Evolutionary conservation across 192 early-diverging fungal species (phyloP).

Genomic region (Thamnidium elegans): DNA sequence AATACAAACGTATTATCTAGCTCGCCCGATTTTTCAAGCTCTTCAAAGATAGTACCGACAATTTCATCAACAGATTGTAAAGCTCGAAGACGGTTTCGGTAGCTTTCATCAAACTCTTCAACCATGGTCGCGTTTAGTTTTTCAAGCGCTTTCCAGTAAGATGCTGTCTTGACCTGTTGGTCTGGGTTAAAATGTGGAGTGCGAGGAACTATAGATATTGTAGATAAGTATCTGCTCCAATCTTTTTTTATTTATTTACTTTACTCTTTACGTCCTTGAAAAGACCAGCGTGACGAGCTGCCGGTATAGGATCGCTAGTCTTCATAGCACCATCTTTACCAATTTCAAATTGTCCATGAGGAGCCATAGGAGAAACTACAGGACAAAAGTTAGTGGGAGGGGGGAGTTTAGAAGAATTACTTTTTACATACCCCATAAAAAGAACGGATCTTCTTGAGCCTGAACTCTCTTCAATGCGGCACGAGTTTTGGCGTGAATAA

Average conservation of each 20-base stretch:
- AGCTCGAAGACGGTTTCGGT: conserved; percentile 53
- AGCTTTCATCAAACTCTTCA: conserved; percentile 44
- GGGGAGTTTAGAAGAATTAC: no score
- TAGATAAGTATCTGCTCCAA: neutral
- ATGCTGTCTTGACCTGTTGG: conserved; percentile 45
- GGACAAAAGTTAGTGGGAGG: no score
- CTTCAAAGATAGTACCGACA: conserved; percentile 51
- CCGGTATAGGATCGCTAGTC: conserved; percentile 54
- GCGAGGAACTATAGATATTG: conserved; percentile 40
- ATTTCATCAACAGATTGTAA: conserved; percentile 64
- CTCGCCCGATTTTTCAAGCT: conserved; percentile 44
- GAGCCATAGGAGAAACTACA: conserved; percentile 56
- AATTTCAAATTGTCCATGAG: conserved; percentile 54
- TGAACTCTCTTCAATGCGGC: conserved; percentile 42
- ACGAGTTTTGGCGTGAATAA: conserved; percentile 49
- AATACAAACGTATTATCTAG: conserved; percentile 62
- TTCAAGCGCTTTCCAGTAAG: conserved; percentile 49
- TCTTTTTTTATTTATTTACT: neutral
- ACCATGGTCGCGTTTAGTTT: conserved; percentile 37
- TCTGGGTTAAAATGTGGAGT: conserved; percentile 57
- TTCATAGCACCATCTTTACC: conserved; percentile 18
- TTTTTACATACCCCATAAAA: conserved; percentile 36
- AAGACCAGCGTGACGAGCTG: conserved; percentile 52
- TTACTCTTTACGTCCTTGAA: conserved; percentile 48
- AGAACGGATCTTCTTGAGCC: conserved; percentile 40